Conservation (phyloP, 2,329 filamentous ascomycete species). For the Hypoxylon sp. region DNA sequence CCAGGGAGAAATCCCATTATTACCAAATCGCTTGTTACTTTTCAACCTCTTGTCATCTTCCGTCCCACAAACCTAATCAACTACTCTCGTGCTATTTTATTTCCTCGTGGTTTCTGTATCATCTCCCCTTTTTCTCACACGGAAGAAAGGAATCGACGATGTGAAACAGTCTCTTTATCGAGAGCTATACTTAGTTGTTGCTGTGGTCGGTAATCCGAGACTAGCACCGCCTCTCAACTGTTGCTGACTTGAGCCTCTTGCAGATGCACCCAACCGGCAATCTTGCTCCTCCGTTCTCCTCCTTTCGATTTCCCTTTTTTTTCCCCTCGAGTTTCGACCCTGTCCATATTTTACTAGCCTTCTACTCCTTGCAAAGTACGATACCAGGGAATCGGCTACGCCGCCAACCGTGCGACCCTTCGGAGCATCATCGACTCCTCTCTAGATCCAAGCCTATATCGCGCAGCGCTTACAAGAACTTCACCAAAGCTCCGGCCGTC, state of each 20-base stretch:
- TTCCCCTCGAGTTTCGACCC: not conserved
- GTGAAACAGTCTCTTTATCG: not conserved
- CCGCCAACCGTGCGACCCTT: slow-evolving; percentile 23
- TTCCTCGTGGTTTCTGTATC: not conserved
- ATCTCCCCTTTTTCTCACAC: not conserved
- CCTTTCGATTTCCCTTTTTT: slow-evolving; percentile 1
- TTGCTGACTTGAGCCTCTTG: slow-evolving; percentile 32
- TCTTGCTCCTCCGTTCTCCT: slow-evolving; percentile 3
- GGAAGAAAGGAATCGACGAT: not conserved
- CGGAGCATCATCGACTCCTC: slow-evolving; percentile 22
- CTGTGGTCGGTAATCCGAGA: slow-evolving; percentile 40
- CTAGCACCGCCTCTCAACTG: slow-evolving; percentile 19
- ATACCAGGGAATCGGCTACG: not conserved
- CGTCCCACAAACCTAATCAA: slow-evolving; percentile 23
- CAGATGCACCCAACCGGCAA: slow-evolving; percentile 17
- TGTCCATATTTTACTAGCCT: slow-evolving; percentile 3
- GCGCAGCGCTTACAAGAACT: slow-evolving; percentile 10
- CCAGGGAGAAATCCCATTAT: slow-evolving; percentile 38
- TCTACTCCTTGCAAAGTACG: slow-evolving; percentile 11
- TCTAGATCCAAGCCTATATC: slow-evolving; percentile 20
- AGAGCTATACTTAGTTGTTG: slow-evolving; percentile 28
- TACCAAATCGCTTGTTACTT: slow-evolving; percentile 42
- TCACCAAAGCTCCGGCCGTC: not conserved
- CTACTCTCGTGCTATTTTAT: slow-evolving; percentile 16
- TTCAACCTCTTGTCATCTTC: slow-evolving; percentile 36